Evolutionary conservation across 2,329 filamentous ascomycete species (phyloP).

Genomic region (Tolypocladium pustulatum): DNA sequence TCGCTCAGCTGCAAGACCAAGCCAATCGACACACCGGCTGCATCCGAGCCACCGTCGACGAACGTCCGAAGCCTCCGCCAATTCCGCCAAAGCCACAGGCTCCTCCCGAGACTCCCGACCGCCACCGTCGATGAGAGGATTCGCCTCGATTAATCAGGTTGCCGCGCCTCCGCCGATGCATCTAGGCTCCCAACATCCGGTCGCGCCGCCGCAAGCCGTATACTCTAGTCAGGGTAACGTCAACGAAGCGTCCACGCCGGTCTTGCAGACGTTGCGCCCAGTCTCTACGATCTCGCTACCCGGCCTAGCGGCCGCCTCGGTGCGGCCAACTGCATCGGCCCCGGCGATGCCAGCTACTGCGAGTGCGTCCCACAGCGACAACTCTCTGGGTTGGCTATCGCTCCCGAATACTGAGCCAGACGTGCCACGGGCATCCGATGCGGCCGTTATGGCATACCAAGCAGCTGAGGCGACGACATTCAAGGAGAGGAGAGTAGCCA

Average conservation of each 20-base stretch:
- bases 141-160: constrained; percentile 11
- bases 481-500: constrained; percentile 11
- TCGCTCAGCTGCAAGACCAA: constrained; percentile 4
- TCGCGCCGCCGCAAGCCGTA: neutral
- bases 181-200: neutral
- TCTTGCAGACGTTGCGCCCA: constrained; percentile 7
- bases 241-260: constrained; percentile 1
- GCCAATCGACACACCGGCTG: constrained; percentile 8
- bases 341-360: constrained; percentile 6
- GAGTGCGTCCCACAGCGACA: constrained; percentile 2
- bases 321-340: constrained; percentile 3
- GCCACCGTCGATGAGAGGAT: constrained; percentile 19
- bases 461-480: neutral
- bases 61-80: constrained; percentile 18
- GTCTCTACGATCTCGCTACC: constrained; percentile 12
- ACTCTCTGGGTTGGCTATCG: constrained; percentile 3
- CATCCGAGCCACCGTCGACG: constrained; percentile 18
- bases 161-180: constrained; percentile 1
- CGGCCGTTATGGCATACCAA: neutral
- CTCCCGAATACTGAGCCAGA: constrained; percentile 1
- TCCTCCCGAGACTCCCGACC: constrained; percentile 14
- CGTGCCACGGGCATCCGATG: neutral
- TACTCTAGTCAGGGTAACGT: neutral
- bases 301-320: constrained; percentile 7
- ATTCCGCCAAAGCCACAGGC: constrained; percentile 5